Evolutionary conservation across 208 protist species (phyloP).

Genomic region (Angomonas deanei): DNA sequence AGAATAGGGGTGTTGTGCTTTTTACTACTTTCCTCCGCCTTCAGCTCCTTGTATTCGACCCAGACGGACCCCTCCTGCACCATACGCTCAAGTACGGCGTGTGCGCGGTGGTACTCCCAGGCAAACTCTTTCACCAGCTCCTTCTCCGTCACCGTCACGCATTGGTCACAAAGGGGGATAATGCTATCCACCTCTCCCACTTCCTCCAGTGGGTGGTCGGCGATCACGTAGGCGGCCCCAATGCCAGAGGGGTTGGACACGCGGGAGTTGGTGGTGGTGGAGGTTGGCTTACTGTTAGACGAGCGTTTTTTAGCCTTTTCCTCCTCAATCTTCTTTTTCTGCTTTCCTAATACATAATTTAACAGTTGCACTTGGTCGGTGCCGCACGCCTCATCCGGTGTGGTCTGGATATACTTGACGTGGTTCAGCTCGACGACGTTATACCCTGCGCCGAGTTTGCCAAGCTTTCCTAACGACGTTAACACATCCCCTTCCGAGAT

Average conservation of each 20-base stretch:
- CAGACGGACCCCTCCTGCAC: constrained; percentile 80
- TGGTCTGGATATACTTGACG: constrained; percentile 81
- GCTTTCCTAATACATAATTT: constrained; percentile 43
- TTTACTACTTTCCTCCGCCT: background rate
- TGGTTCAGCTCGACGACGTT: constrained; percentile 58
- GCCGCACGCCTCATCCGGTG: constrained; percentile 47
- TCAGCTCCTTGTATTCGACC: constrained; percentile 35
- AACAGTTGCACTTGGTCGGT: constrained; percentile 61
- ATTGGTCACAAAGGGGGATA: constrained; percentile 35
- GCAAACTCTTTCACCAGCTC: constrained; percentile 37
- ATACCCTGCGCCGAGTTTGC: constrained; percentile 70
- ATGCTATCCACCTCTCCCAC: background rate
- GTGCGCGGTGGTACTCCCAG: constrained; percentile 64
- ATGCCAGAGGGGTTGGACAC: constrained; percentile 14
- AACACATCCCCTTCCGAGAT: constrained; percentile 68
- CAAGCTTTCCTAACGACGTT: constrained; percentile 65
- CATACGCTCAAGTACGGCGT: constrained; percentile 51
- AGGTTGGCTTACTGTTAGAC: background rate
- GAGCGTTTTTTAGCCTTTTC: constrained; percentile 6
- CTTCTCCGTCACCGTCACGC: constrained; percentile 40
- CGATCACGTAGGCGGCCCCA: constrained; percentile 46
- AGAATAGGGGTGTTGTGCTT: background rate
- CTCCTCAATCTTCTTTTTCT: constrained; percentile 33
- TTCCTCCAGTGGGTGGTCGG: constrained; percentile 29
- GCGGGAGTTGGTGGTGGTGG: background rate